Base-by-base conservation (phyloP, 805 yeast species). In the Suhomyces prunicola region DNA sequence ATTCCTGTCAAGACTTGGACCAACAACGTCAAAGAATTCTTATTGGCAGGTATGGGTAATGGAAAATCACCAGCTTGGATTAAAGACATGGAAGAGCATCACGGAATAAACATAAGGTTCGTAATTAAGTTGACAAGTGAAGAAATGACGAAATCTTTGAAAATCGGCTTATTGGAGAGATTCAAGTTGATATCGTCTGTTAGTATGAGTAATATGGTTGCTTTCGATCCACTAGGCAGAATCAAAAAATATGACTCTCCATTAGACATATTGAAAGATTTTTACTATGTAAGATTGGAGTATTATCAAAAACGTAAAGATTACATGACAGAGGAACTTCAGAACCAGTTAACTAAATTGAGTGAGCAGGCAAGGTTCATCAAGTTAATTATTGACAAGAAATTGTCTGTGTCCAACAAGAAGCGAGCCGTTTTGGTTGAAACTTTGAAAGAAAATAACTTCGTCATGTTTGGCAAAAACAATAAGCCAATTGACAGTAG, bases 1-100 rank as follows among this genome's bases (percentile, higher is more conserved):
- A 74, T 94, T 47, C 99, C 99, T 3, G 87, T 92, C 10, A 87
- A 87, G 57, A 85, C 88, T 66, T 94, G 99, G 99, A 94, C 96
- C 2, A 81, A 88, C 51, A 87, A 86, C 46, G 84, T 93, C 80
- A 94, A 93, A 69, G 97, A 92, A 64, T 89, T 81, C 60, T 74
- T 94, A 59, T 71, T 89, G 55, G 80, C 82, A 51, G 96, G 92
- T 23, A 73, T 90, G 57, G 92, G 92, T n/a, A 80, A 76, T 50
- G 97, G 91, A 35, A 90, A 87, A 63, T 73, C 70, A 15, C 78
- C 78, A 53, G 83, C 91, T 23, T 93, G 97, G 96, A 90, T 93
- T 56, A 92, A 90, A 60, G 97, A 93, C 69, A 83, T 92, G 85
- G 90, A 87, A 60, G 99, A 94, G 65, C 97, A 93, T 67, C 99